Conservation (phyloP, 345 rosid species). For the Pugionium cornutum region DNA sequence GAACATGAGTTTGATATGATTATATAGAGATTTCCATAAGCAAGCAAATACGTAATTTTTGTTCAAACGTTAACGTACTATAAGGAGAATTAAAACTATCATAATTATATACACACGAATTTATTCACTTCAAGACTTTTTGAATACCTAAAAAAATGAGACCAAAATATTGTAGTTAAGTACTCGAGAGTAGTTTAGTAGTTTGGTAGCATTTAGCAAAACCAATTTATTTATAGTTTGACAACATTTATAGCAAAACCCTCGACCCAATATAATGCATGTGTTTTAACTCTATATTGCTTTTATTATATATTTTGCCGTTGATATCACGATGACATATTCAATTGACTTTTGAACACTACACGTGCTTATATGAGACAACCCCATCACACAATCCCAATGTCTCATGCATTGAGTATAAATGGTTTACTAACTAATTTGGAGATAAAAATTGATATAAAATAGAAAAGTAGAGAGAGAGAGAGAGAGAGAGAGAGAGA, state of each 20-base stretch:
- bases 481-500: neutral
- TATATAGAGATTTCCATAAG: neutral
- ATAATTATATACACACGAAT: neutral
- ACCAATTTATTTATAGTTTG: too few species aligned
- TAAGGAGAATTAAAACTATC: neutral
- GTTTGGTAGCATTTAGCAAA: slow-evolving; percentile 29
- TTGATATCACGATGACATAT: slow-evolving; percentile 9
- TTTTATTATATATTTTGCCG: slow-evolving; percentile 5
- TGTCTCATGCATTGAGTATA: neutral
- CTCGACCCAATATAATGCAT: neutral
- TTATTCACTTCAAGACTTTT: neutral
- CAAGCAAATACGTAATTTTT: neutral
- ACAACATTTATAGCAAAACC: neutral
- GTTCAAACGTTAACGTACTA: neutral
- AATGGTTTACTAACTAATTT: too few species aligned
- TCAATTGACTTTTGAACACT: slow-evolving; percentile 3
- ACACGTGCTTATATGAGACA: slow-evolving; percentile 10
- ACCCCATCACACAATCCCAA: slow-evolving; percentile 2
- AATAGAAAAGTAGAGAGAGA: neutral
- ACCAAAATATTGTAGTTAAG: slow-evolving; percentile 8
- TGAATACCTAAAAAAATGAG: slow-evolving; percentile 24
- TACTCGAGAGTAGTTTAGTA: neutral
- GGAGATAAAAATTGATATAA: too few species aligned
- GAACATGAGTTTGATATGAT: too few species aligned
- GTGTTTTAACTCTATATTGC: too few species aligned